Base-by-base conservation (phyloP, 768 basidiomycete species). In the Daedalea quercina region DNA sequence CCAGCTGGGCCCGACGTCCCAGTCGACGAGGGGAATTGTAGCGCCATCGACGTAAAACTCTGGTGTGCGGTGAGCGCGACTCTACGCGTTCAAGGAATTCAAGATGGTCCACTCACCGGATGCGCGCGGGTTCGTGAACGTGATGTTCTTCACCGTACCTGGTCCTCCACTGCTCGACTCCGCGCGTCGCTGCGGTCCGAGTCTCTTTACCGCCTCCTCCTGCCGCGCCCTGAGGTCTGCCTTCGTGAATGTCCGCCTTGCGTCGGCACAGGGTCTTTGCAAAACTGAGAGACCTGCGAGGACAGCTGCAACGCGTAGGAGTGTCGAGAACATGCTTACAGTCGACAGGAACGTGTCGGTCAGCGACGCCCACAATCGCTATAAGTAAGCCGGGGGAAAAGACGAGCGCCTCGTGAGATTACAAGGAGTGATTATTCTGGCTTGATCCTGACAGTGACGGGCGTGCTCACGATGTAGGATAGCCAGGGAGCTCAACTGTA, bases 1-100 rank as follows among this genome's bases (percentile, higher is more conserved):
- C 84, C 85, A 89, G 56, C 83, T 85, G 2, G 85, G 83, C 2
- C 87, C 87, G 35, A 87, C 72, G 58, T 89, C 85, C 57, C 84
- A 89, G 58, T 82, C 74, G 19, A 89, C 82, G 41, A 81, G 71
- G 3, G 87, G 87, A 42, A 90, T 80, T 31, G 67, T 70, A 41
- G 68, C 73, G 1, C 87, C 87, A 56, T 87, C 71, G 15, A 90
- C 87, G 60, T 72, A 87, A 62, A 87, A 89, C 58, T 84, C 85
- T 85, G 54, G 1, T 40, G 0, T 22, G 33, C 19, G 49, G 41
- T 47, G 6, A 20, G 20, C 20, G 2, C 15, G 44, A 24, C 11
- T 12, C 19, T n/a, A 23, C 51, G 23, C 3, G 20, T 8, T 31
- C n/a, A 20, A 6, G 12, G 23, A 17, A 20, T 26, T 11, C 22